Percentiles rank a stretch among this genome's conserved stretches.
These are phyloP conservation scores for Tuber melanosporum DNA, from an alignment of 495 filamentous ascomycete species.

Conservation along the genomic window DNA sequence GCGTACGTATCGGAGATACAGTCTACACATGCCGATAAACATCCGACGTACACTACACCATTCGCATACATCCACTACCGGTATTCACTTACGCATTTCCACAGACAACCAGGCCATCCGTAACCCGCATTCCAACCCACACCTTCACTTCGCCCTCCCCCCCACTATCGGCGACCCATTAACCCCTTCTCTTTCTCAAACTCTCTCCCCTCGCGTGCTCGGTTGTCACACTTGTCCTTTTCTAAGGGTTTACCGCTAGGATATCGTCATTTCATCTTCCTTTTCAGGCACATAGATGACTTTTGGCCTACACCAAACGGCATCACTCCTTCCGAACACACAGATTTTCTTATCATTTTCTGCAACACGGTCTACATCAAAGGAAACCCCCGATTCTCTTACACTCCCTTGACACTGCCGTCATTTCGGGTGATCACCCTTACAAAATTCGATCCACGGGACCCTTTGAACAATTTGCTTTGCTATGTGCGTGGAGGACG, in stretches of 20 bases:
- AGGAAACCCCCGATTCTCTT: slow-evolving; percentile 31
- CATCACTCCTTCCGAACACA: slow-evolving; percentile 37
- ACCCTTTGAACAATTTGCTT: slow-evolving; percentile 36
- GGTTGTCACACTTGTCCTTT: slow-evolving; percentile 28
- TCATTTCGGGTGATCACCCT: slow-evolving; percentile 39
- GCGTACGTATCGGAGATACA: background rate
- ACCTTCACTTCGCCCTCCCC: slow-evolving; percentile 18
- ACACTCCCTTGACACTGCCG: slow-evolving; percentile 29
- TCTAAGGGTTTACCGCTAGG: slow-evolving; percentile 14
- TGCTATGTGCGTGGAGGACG: slow-evolving; percentile 33
- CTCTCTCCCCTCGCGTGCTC: slow-evolving; percentile 23
- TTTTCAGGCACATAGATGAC: slow-evolving; percentile 22
- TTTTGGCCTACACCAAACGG: slow-evolving; percentile 36
- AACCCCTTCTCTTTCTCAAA: slow-evolving; percentile 21
- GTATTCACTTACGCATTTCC: background rate
- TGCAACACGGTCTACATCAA: slow-evolving; percentile 26
- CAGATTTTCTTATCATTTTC: slow-evolving; percentile 27
- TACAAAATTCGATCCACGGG: slow-evolving; percentile 42
- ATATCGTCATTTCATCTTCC: slow-evolving; percentile 34
- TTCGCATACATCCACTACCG: background rate
- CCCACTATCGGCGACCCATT: slow-evolving; percentile 9
- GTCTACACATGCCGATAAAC: background rate
- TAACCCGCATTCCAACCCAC: slow-evolving; percentile 13
- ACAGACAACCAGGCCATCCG: background rate
- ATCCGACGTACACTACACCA: background rate